Evolutionary conservation across 2,329 filamentous ascomycete genomes (phyloP), one percentile per base, ranked within the genome.

Genomic region (Meredithiella fracta): DNA sequence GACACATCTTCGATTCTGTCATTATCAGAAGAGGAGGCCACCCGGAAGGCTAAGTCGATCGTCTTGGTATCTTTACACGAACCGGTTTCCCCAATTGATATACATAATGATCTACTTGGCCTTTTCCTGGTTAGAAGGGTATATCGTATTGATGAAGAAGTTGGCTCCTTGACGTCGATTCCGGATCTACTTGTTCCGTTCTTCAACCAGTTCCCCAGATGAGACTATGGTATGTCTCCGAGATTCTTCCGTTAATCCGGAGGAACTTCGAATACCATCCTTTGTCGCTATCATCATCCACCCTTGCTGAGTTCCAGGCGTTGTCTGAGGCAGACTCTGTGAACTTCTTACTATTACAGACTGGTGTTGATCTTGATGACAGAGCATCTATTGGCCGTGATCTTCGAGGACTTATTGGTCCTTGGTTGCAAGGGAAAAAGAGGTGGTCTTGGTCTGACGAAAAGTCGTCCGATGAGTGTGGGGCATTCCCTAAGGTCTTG

Each of bases 201-300:
- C 64, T 70, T 88, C 15, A 69, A 77, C 51, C 73, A 77, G 58
- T 76, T 77, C 38, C 72, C 78, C 7, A 73, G 57, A 70, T 90
- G 38, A 75, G 79, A 52, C 77, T 73, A 0, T 87, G 86, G 84
- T 76, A 81, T 63, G 74, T 85, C 20, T 83, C 83, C 0, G 78
- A 76, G 1, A 72, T 86, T 15, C 68, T 90, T 6, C 86, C 86
- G 0, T 71, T 89, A 9, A 65, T 87, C 37, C 74, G 85, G 52
- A 73, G 85, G 22, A 82, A 81, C 61, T 77, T 79, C 63, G 81
- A 86, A 65, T 89, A 86, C 65, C 82, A 88, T 61, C 75, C 79
- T 0, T 65, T 75, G 14, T 65, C 68, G 1, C 66, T 71, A 1
- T 66, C 73, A 7, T 61, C 67, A 3, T 69, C 77, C 14, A 77